Base-by-base conservation (phyloP, 2,329 filamentous ascomycete species). In the Curvularia sp. region DNA sequence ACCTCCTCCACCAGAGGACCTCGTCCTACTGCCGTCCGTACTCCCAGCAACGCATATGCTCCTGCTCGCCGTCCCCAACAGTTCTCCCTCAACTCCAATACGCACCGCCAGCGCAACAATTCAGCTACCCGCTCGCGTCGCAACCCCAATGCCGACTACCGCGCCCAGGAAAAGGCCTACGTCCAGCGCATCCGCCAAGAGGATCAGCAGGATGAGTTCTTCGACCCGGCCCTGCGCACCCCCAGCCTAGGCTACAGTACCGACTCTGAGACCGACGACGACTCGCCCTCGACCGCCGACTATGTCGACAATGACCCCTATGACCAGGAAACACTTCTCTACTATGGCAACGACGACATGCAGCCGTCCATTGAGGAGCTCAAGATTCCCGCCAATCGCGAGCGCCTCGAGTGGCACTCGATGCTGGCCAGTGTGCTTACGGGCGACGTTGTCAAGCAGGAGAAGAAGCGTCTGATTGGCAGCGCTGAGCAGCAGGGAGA, bases 391-490 rank as follows among this genome's bases (percentile, higher is more conserved):
- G 87, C 89, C 63, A 97, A 93, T 72, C 86, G 93, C 60, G 95
- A 98, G 77, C 85, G 94, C 43, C 82, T 99, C 23, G 95, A 99
- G 78, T 99, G 95, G 95, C 93, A 99, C 78, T 92, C 92, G 3
- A 99, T 99, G 95, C 81, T 99, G 55, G 92, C 94, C 59, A 96
- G 94, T 13, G 95, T 99, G 3, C 81, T 99, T 66, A 97, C 93
- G 1, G 95, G 95, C 65, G 95, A 99, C 76, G 95, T 99, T 8
- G 94, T 99, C 57, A 92, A 92, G 70, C 95, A 99, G 77, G 95
- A 99, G 80, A 99, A 99, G 83, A 96, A 97, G 77, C 88, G 95
- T 43, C 79, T 99, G 71, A 95, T 96, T 66, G 93, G 92, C 45
- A 89, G 91, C 64, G 82, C 85, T 48, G 90, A 92, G 45, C 87